phyloP scores from a whole-genome alignment of 164 flowering plant genomes.

The Annona squamosa region DNA sequence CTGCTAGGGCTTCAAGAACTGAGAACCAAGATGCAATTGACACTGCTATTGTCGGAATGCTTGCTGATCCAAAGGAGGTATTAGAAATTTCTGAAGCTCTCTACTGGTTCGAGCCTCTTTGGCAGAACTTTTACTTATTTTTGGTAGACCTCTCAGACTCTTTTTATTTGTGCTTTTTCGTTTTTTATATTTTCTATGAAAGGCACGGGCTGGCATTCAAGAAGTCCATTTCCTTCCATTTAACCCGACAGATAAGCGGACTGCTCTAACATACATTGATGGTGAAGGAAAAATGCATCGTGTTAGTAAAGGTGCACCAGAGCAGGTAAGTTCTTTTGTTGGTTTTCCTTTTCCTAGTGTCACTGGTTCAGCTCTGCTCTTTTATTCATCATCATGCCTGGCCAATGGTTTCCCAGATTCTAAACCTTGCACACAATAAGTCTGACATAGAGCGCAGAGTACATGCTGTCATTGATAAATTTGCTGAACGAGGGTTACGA shows the following conservation, averaged over 20 bases:
- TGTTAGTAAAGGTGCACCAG: constrained; percentile 98
- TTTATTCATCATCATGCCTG: not conserved
- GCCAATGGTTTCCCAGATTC: constrained; percentile 37
- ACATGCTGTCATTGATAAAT: constrained; percentile 74
- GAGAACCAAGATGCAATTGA: constrained; percentile 65
- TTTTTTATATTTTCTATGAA: constrained; percentile 1
- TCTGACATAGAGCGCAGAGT: constrained; percentile 72
- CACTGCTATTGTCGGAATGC: constrained; percentile 44
- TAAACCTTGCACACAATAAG: constrained; percentile 70
- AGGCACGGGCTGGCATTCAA: constrained; percentile 82
- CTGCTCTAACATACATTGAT: constrained; percentile 81
- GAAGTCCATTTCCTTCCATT: constrained; percentile 96
- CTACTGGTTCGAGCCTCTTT: not conserved
- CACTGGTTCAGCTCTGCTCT: not conserved
- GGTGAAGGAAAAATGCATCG: constrained; percentile 76
- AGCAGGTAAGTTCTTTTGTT: constrained; percentile 53
- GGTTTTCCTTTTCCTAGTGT: not conserved
- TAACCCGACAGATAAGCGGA: constrained; percentile 92
- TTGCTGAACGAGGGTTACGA: constrained; percentile 78
- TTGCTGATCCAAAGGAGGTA: constrained; percentile 78
- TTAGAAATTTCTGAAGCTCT: not conserved
- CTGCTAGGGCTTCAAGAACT: constrained; percentile 44
- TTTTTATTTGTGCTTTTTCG: not conserved
- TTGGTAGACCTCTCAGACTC: not conserved
- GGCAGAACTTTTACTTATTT: not conserved